These are phyloP conservation scores for Coffea humblotiana DNA, from an alignment of 305 asterid species.

Conservation along the genomic window DNA sequence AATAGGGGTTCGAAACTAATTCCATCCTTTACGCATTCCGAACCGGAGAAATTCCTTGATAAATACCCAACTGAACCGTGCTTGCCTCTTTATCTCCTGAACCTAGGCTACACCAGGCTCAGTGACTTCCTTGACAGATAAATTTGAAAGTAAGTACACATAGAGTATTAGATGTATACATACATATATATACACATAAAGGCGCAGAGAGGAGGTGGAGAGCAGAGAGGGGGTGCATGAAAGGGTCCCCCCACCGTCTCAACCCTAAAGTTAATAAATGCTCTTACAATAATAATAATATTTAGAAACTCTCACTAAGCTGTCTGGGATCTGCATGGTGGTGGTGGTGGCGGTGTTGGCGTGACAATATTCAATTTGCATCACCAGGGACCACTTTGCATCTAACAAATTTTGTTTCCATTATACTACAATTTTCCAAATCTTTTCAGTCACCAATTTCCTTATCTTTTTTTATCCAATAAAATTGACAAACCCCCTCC, in stretches of 20 bases:
- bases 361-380: slow-evolving; percentile 77
- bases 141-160: too few relatives aligned
- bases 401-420: slow-evolving; percentile 36
- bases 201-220: background rate
- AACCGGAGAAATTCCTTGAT: too few relatives aligned
- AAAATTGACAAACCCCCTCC: slow-evolving; percentile 25
- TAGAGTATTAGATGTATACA: too few relatives aligned
- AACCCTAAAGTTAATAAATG: slow-evolving; percentile 58
- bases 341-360: slow-evolving; percentile 48
- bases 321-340: slow-evolving; percentile 54
- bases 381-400: slow-evolving; percentile 49
- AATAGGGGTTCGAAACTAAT: background rate
- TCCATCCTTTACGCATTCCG: background rate
- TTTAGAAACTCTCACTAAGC: slow-evolving; percentile 43
- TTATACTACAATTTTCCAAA: slow-evolving; percentile 30
- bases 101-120: too few relatives aligned
- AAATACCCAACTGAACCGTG: too few relatives aligned
- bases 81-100: background rate
- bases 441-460: slow-evolving; percentile 44
- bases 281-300: slow-evolving; percentile 31
- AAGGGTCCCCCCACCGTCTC: slow-evolving; percentile 39
- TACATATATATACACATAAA: background rate
- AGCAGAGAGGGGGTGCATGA: slow-evolving; percentile 6
- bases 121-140: too few relatives aligned
- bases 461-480: slow-evolving; percentile 48